These are phyloP conservation scores for Thermomucor indicae-seudaticae DNA, from an alignment of 371 early-diverging fungal species.

Conservation along the genomic window DNA sequence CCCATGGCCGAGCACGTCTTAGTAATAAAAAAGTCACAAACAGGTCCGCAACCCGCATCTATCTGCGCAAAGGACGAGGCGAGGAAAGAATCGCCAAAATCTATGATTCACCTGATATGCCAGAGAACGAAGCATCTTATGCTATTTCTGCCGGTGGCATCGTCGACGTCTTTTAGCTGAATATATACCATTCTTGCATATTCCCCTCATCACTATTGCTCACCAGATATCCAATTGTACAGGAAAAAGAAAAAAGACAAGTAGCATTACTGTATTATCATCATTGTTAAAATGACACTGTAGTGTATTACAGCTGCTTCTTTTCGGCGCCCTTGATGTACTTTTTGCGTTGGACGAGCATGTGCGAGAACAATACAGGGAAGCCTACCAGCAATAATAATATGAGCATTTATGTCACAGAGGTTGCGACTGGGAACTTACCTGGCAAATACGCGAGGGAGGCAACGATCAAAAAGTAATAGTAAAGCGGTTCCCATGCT, in stretches of 20 bases:
- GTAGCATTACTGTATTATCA: no score
- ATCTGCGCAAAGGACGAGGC: constrained; percentile 82
- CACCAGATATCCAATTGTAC: no score
- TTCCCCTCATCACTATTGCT: no score
- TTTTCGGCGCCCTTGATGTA: constrained; percentile 39
- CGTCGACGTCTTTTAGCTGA: constrained; percentile 16
- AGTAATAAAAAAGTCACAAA: not conserved
- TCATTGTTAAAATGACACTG: no score
- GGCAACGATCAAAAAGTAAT: constrained; percentile 47
- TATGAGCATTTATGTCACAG: not conserved
- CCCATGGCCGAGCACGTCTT: no score
- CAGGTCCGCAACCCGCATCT: constrained; percentile 66
- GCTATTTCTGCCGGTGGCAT: constrained; percentile 34
- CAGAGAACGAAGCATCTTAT: constrained; percentile 73
- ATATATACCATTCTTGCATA: not conserved
- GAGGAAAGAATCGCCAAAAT: constrained; percentile 86
- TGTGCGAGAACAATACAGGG: constrained; percentile 84
- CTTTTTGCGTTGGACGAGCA: constrained; percentile 84
- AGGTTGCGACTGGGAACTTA: no score
- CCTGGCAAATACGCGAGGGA: constrained; percentile 71
- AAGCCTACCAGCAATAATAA: constrained; percentile 45
- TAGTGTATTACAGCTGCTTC: constrained; percentile 10
- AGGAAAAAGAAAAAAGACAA: no score
- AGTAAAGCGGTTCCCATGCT: constrained; percentile 43
- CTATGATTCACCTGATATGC: constrained; percentile 86